Conservation (phyloP, 768 basidiomycete genomes). For the Sporobolomyces phaffii region DNA sequence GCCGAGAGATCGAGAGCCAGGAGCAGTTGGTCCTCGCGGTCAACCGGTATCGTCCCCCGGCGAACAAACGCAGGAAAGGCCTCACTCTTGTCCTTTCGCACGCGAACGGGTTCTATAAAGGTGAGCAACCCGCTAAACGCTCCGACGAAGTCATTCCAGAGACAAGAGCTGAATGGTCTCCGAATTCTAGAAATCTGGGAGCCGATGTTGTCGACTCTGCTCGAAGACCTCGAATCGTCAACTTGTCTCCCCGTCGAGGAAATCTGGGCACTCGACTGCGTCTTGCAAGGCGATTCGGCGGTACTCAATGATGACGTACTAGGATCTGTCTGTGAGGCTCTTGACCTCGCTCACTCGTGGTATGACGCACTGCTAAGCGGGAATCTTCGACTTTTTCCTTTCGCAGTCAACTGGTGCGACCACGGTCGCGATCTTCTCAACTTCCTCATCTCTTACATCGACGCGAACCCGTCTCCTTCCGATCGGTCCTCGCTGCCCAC, state of each 20-base stretch:
- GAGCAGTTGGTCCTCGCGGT: conserved; percentile 18
- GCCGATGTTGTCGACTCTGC: conserved; percentile 56
- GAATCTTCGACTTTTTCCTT: not conserved
- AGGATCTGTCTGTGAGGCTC: conserved; percentile 57
- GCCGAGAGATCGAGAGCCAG: conserved; percentile 14
- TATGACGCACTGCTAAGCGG: too few species aligned
- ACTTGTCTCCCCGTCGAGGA: conserved; percentile 54
- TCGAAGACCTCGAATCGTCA: conserved; percentile 48
- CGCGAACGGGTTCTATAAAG: conserved; percentile 82
- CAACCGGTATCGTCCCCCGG: conserved; percentile 19
- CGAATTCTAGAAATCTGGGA: conserved; percentile 82
- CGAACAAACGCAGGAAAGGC: not conserved
- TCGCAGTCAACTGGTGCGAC: conserved; percentile 68
- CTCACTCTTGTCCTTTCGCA: conserved; percentile 68
- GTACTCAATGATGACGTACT: conserved; percentile 60
- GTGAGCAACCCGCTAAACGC: conserved; percentile 52
- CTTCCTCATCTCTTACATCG: conserved; percentile 64
- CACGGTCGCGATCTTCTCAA: conserved; percentile 70
- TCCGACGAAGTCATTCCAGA: not conserved
- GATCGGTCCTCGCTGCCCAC: not conserved
- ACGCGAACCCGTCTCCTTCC: not conserved
- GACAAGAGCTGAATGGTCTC: too few species aligned
- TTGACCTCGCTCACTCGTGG: not conserved
- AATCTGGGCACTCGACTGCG: conserved; percentile 75
- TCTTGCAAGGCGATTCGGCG: conserved; percentile 79